Base-by-base conservation (phyloP, 2,329 filamentous ascomycete genomes). In the Dothistroma pini region DNA sequence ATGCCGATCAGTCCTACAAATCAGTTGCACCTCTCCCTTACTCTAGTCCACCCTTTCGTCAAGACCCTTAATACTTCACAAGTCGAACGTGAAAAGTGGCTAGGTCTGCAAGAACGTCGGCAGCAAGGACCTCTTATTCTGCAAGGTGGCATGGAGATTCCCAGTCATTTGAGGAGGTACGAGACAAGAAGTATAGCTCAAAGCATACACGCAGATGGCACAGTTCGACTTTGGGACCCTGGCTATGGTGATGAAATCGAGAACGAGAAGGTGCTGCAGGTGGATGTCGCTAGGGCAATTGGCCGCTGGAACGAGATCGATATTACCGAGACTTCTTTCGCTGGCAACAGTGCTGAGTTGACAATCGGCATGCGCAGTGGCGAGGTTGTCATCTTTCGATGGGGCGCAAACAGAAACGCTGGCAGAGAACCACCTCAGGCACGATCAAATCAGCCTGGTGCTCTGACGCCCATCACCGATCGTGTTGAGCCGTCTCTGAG, bases 161-260 rank as follows among this genome's bases (percentile, higher is more conserved):
- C 82, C 5, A 85, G 86, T 64, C 85, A 87, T 7, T 79, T 90
- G 47, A 90, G 91, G 69, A 82, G 90, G 63, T 93, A 90, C 68
- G 92, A 96, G 70, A 84, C 87, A 63, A 85, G 95, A 53, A 96
- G 92, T 60, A 85, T 97, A 50, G 83, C 96, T 7, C 89, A 93
- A 63, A 91, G 90, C 4, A 89, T 91, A 0, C 93, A 99, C 74
- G 91, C 89, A 2, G 95, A 99, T 75, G 91, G 93, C 57, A 96
- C 90, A 0, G 81, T 99, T n/a, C 84, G 93, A 34, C 80, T 97
- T 7, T 99, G 93, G 92, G 95, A 99, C 75, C 86, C 89, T 21
- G 95, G 95, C 0, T 90, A 96, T 70, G 90, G 86, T 14, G 95
- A 99, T 71, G 91, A 97, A 70, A 89, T 99, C 55, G 95, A 99